Evolutionary conservation across 352 stramenopile genomes (phyloP), one percentile per base, ranked within the genome.

Genomic region (Peronospora destructor): DNA sequence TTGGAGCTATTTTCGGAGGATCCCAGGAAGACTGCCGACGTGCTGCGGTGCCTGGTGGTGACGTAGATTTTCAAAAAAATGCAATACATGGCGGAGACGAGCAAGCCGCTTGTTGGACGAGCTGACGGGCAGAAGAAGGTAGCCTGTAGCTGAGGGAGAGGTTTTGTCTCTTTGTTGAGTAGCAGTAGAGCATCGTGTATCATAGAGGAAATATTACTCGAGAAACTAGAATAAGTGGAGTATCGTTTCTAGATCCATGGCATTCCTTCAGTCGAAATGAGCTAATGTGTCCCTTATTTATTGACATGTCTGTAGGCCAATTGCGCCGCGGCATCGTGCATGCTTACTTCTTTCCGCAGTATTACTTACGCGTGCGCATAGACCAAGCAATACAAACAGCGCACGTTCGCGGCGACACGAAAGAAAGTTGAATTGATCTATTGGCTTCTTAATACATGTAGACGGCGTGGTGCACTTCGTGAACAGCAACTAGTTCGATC

Each of bases 1-100:
- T 41, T 87, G 40, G 40, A 68, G 49, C 76, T 66, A 44, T 85
- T 85, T 36, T 62, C 64, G 8, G 45, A 71, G 16, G 71, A 86
- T 33, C 72, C 79, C 2, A 66, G 70, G 59, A 82, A 81, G 42
- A 62, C 61, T 29, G 63, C 69, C 5, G 67, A 84, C 19, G 67
- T 85, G 45, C 59, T 89, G 44, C 73, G 64, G 9, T 76, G 68
- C 52, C 61, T 89, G 33, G 56, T 66, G 47, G 35, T 45, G 29
- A 45, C 41, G 11, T 72, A 65, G 48, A 30, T 26, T 46, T 49
- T 50, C 23, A 43, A 40, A 49, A 32, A 11, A 9, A 32, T 32
- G 12, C 28, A 32, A 32, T 32, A 32, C 28, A n/a, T 11, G 17
- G 44, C 42, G n/a, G n/a, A 40, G 41, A 51, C 30, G 52, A 62